Evolutionary conservation across 306 rosid species (phyloP).

Genomic region (Myrica gale): DNA sequence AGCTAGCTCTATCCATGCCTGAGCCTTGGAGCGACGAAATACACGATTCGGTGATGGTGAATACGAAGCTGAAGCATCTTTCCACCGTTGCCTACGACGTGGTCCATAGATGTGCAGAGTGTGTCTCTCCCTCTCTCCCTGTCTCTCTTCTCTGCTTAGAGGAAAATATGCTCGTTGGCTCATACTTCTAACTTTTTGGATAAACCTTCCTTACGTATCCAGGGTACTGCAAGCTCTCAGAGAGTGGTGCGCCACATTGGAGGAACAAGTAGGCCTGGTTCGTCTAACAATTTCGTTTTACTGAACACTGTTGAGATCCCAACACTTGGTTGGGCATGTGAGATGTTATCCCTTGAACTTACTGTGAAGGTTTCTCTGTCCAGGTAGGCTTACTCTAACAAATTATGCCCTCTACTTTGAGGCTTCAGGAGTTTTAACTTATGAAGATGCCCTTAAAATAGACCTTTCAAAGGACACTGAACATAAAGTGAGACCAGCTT

Average conservation of each 20-base stretch:
- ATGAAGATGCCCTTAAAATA: conserved; percentile 78
- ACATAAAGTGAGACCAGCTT: conserved; percentile 57
- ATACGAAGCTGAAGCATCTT: conserved; percentile 33
- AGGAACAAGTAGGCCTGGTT: conserved; percentile 89
- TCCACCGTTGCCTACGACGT: conserved; percentile 47
- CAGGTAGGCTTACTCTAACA: conserved; percentile 92
- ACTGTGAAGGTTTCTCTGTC: conserved; percentile 14
- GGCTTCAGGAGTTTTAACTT: conserved; percentile 71
- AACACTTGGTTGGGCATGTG: not conserved
- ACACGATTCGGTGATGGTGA: not conserved
- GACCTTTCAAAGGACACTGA: conserved; percentile 54
- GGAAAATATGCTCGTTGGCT: too few relatives aligned
- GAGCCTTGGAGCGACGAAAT: not conserved
- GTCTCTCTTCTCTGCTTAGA: not conserved
- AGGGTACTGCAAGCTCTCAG: conserved; percentile 81
- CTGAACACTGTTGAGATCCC: not conserved
- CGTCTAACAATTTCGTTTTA: conserved; percentile 8
- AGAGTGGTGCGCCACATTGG: conserved; percentile 94
- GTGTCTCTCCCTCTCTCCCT: not conserved
- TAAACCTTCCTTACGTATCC: not conserved
- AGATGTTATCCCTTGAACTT: conserved; percentile 1
- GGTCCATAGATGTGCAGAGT: conserved; percentile 44
- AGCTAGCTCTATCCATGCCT: not conserved
- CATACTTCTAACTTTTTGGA: too few relatives aligned
- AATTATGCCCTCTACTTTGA: conserved; percentile 88